phyloP scores from a whole-genome alignment of 1,284 basidiomycete genomes.

The Neonothopanus nambi region DNA sequence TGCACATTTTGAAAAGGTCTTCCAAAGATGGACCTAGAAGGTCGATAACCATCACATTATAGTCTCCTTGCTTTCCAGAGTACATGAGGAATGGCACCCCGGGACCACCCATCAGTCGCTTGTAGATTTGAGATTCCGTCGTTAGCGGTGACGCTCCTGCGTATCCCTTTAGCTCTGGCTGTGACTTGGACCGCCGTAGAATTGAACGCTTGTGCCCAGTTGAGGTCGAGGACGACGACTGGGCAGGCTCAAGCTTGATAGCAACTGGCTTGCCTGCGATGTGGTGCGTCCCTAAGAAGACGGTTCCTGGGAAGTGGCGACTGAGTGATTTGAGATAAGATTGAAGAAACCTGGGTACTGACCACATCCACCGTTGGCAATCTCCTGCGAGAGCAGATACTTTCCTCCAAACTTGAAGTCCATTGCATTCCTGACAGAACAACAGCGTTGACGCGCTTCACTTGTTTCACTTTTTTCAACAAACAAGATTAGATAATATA shows the following conservation, averaged over 20 bases:
- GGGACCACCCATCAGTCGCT: slow-evolving; percentile 89
- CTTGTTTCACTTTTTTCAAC: too few species aligned
- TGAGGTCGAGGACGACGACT: slow-evolving; percentile 27
- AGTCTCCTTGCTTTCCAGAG: slow-evolving; percentile 93
- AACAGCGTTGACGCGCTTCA: too few species aligned
- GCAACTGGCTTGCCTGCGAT: slow-evolving; percentile 96
- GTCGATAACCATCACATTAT: slow-evolving; percentile 97
- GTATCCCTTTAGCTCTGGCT: slow-evolving; percentile 51
- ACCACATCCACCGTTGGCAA: slow-evolving; percentile 94
- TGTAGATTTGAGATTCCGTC: slow-evolving; percentile 91
- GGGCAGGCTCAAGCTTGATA: slow-evolving; percentile 93
- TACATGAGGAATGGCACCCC: slow-evolving; percentile 96
- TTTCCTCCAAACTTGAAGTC: slow-evolving; percentile 73
- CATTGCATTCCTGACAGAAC: slow-evolving; percentile 2
- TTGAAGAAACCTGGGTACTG: slow-evolving; percentile 28
- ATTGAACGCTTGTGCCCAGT: not conserved
- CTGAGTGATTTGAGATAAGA: not conserved
- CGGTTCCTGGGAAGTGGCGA: slow-evolving; percentile 61
- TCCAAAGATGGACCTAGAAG: slow-evolving; percentile 91
- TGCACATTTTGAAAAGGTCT: slow-evolving; percentile 95
- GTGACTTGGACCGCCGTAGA: slow-evolving; percentile 18
- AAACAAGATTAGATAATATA: too few species aligned
- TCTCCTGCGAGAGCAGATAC: slow-evolving; percentile 93
- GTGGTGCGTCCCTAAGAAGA: slow-evolving; percentile 94
- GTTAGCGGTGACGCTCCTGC: slow-evolving; percentile 65